These are phyloP conservation scores for Umbilicaria muhlenbergii DNA, from an alignment of 495 filamentous ascomycete species.

Conservation along the genomic window DNA sequence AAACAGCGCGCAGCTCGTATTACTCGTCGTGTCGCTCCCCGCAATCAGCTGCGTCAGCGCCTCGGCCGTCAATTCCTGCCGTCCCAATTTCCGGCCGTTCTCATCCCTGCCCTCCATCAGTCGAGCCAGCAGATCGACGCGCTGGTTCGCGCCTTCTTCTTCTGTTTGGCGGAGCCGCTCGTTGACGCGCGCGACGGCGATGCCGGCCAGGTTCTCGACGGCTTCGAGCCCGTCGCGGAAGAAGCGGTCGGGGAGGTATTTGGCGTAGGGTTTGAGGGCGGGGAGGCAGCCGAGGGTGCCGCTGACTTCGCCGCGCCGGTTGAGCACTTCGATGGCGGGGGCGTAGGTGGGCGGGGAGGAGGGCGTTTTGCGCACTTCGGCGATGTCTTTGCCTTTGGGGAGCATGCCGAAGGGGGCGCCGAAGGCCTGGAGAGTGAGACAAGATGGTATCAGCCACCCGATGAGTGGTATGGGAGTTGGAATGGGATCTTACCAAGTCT, in stretches of 20 bases:
- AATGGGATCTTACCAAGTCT: conserved; percentile 27
- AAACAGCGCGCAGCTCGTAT: conserved; percentile 75
- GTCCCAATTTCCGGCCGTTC: conserved; percentile 54
- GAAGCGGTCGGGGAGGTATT: conserved; percentile 36
- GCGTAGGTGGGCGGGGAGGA: conserved; percentile 29
- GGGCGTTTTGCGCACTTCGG: conserved; percentile 39
- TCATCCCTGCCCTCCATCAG: conserved; percentile 80
- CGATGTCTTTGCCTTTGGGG: conserved; percentile 37
- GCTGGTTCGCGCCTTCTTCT: conserved; percentile 31
- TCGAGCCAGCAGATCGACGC: conserved; percentile 67
- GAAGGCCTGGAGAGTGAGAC: conserved; percentile 35
- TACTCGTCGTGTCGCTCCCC: conserved; percentile 78
- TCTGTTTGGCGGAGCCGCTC: conserved; percentile 54
- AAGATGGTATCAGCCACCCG: not conserved
- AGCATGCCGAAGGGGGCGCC: conserved; percentile 41
- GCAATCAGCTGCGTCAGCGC: conserved; percentile 84
- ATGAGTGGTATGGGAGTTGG: not conserved
- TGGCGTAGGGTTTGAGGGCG: conserved; percentile 31
- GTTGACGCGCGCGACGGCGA: conserved; percentile 69
- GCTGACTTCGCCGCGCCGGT: conserved; percentile 38
- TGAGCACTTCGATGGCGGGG: conserved; percentile 36
- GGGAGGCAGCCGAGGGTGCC: conserved; percentile 33
- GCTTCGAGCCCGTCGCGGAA: conserved; percentile 33
- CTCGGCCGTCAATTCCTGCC: conserved; percentile 73
- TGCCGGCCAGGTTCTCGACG: conserved; percentile 35